Evolutionary conservation across 78 protist genomes (phyloP), one percentile per base, ranked within the genome.

Genomic region (Polysphondylium violaceum): DNA sequence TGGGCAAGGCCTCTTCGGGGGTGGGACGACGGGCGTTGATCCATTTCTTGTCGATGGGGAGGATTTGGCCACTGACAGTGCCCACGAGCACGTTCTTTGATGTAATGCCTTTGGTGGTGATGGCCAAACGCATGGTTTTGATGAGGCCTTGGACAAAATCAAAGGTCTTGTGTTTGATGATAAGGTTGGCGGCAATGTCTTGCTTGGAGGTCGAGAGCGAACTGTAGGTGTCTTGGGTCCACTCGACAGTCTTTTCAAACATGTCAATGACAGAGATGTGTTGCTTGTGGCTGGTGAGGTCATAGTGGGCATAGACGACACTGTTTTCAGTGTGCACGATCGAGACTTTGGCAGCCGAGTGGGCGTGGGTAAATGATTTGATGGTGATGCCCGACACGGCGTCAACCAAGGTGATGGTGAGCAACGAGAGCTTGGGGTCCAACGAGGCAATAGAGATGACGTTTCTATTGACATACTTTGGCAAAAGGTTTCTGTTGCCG

Each of bases 31-130:
- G 36, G 1, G 77, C 35, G 38, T 68, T 72, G 12, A 81, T 68
- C 53, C 44, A 81, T 55, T 81, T 81, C 55, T 81, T 81, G 16
- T 81, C 89, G n/a, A 81, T 50, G 36, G 89, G 89, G 23, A 81
- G 40, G 4, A 81, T 68, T 44, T 81, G 89, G 29, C 89, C 89
- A 33, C 40, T 35, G 16, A 5, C 33, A 1, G 40, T 11, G 25
- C 89, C 89, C 3, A 68, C 61, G 1, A 81, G 35, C 35, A 81
- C 41, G 55, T 29, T 35, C 9, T 81, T 81, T 11, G 78, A 50
- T 0, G 89, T 81, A 25, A 81, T 81, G 55, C 89, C 89, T 36
- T 68, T 81, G 0, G 53, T 38, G 12, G 89, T 65, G n/a, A 81
- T 43, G 16, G 89, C 40, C 7, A 59, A 23, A 25, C 68, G 55